Evolutionary conservation across 2,329 filamentous ascomycete species (phyloP).

Genomic region (Didymella arachidicola): DNA sequence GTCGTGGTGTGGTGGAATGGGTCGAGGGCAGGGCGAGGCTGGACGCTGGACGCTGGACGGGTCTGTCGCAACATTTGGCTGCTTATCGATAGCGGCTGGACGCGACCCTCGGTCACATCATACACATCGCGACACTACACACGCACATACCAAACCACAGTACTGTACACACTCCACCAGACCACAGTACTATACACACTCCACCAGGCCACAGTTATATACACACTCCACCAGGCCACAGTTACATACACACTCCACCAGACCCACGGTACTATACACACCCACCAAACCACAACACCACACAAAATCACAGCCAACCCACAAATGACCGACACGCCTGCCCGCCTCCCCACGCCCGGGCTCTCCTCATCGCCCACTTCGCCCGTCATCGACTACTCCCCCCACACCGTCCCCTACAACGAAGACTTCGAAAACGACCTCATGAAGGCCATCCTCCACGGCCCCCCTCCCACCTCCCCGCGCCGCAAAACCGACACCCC

Average conservation of each 20-base stretch:
- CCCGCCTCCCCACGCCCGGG: slow-evolving; percentile 44
- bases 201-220: no score
- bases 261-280: no score
- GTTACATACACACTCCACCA: no score
- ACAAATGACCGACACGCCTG: slow-evolving; percentile 34
- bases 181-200: no score
- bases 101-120: not conserved
- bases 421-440: slow-evolving; percentile 56
- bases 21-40: not conserved
- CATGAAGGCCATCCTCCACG: slow-evolving; percentile 51
- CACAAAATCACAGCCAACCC: no score
- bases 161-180: no score
- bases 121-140: slow-evolving; percentile 5
- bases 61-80: no score
- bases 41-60: no score
- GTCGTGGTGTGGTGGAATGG: not conserved
- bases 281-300: no score
- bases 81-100: slow-evolving; percentile 13
- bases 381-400: slow-evolving; percentile 52
- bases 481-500: slow-evolving; percentile 26
- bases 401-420: slow-evolving; percentile 54
- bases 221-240: no score
- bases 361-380: slow-evolving; percentile 39
- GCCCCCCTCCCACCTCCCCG: slow-evolving; percentile 38
- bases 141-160: not conserved